Percentiles rank a stretch among this genome's conserved stretches.
Conservation (phyloP, 768 basidiomycete species). For the Serendipita sp. region DNA sequence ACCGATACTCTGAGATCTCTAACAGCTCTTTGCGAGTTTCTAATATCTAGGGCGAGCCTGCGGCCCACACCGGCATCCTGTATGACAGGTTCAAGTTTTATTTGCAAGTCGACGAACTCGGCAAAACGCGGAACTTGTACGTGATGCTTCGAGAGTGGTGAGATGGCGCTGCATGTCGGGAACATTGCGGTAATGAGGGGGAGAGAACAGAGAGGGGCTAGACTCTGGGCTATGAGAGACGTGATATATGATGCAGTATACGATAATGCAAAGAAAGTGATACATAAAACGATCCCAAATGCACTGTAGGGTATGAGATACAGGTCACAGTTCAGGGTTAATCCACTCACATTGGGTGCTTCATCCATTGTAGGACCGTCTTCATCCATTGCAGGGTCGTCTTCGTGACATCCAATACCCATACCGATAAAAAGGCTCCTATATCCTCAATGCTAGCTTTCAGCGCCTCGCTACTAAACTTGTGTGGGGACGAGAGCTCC, state of each 20-base stretch:
- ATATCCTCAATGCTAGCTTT: not conserved
- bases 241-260: not conserved
- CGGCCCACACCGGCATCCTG: not conserved
- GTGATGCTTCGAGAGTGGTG: not conserved
- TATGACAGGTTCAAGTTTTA: not conserved
- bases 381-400: not conserved
- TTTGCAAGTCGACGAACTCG: not conserved
- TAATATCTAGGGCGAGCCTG: not conserved
- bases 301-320: not conserved
- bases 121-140: not conserved
- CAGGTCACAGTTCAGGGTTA: not conserved
- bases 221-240: not conserved
- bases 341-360: not conserved
- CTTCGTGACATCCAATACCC: not conserved
- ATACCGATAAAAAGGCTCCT: not conserved
- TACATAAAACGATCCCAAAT: not conserved
- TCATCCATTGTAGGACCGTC: conserved; percentile 3
- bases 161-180: not conserved
- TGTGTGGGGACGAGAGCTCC: too few species aligned
- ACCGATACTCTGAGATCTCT: not conserved
- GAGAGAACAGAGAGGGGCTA: not conserved
- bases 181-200: not conserved
- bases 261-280: not conserved
- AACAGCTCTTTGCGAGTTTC: not conserved
- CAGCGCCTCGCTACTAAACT: not conserved